Percentiles rank a stretch among this genome's conserved stretches.
These are phyloP conservation scores for Nitzschia palea DNA, from an alignment of 108 stramenopile genomes.

Conservation along the genomic window DNA sequence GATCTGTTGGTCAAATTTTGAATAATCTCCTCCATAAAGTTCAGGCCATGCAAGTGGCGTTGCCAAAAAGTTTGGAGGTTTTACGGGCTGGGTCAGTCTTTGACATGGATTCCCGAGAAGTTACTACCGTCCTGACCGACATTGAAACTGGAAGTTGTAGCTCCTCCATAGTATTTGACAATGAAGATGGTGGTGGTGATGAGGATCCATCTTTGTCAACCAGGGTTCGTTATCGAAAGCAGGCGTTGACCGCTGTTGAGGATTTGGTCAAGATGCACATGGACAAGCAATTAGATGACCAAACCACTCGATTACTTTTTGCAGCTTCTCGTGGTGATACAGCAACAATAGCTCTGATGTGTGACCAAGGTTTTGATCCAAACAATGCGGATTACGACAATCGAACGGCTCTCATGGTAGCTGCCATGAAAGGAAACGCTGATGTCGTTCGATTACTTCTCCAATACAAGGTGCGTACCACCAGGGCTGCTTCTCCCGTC, in stretches of 20 bases:
- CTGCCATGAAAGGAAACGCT: constrained; percentile 67
- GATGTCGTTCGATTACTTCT: constrained; percentile 54
- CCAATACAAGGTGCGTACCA: constrained; percentile 25
- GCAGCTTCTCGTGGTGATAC: constrained; percentile 69
- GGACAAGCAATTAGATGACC: constrained; percentile 55
- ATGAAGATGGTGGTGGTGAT: not conserved
- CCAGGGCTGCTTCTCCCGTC: too few relatives aligned
- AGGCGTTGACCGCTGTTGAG: constrained; percentile 30
- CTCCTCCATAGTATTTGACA: not conserved
- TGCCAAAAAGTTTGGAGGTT: constrained; percentile 23
- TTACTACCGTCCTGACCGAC: not conserved
- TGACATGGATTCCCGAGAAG: not conserved
- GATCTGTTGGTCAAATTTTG: constrained; percentile 44
- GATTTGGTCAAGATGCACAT: constrained; percentile 72
- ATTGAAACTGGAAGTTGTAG: not conserved
- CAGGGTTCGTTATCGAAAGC: not conserved
- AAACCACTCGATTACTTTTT: constrained; percentile 63
- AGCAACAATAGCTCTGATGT: constrained; percentile 61
- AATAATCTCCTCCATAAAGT: constrained; percentile 45
- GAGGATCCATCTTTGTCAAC: not conserved
- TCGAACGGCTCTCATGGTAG: constrained; percentile 72
- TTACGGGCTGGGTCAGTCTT: constrained; percentile 45
- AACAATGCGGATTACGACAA: constrained; percentile 67
- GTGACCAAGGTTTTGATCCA: constrained; percentile 68
- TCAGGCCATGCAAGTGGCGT: constrained; percentile 3